Evolutionary conservation across 2,329 filamentous ascomycete species (phyloP).

Genomic region (Lachnellula hyalina): DNA sequence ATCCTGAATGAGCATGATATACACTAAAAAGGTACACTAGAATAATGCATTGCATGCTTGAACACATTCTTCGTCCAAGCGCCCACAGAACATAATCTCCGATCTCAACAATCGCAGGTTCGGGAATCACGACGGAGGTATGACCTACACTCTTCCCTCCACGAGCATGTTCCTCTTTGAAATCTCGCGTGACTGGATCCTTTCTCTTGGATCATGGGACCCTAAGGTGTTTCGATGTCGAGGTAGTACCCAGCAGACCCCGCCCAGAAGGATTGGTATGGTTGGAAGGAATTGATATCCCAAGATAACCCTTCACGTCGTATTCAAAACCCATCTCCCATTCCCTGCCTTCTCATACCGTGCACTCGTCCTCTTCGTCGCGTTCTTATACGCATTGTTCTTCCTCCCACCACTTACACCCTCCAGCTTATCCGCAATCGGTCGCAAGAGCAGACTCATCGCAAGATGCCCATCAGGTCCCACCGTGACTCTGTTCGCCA

Average conservation of each 20-base stretch:
- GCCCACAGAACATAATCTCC: background rate
- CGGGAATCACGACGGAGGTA: background rate
- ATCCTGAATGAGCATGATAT: background rate
- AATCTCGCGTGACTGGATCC: too few relatives aligned
- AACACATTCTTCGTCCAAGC: background rate
- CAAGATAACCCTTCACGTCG: conserved; percentile 8
- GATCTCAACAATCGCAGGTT: background rate
- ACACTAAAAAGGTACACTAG: background rate
- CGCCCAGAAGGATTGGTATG: background rate
- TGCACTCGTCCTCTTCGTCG: conserved; percentile 20
- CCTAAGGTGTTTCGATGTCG: too few relatives aligned
- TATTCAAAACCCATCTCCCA: conserved; percentile 24
- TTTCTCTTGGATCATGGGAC: too few relatives aligned
- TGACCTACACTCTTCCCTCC: too few relatives aligned
- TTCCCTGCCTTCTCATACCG: conserved; percentile 22
- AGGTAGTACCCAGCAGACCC: background rate
- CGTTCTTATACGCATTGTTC: conserved; percentile 21
- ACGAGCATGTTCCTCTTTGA: too few relatives aligned
- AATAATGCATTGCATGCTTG: background rate
- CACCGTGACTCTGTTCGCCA: conserved; percentile 27
- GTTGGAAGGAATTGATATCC: background rate
- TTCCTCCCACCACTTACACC: conserved; percentile 18
- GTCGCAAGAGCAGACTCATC: conserved; percentile 24
- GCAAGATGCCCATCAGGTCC: conserved; percentile 22
- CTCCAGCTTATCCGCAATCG: conserved; percentile 27